Conservation (phyloP, 2,329 filamentous ascomycete species). For the Penicillium paneum region DNA sequence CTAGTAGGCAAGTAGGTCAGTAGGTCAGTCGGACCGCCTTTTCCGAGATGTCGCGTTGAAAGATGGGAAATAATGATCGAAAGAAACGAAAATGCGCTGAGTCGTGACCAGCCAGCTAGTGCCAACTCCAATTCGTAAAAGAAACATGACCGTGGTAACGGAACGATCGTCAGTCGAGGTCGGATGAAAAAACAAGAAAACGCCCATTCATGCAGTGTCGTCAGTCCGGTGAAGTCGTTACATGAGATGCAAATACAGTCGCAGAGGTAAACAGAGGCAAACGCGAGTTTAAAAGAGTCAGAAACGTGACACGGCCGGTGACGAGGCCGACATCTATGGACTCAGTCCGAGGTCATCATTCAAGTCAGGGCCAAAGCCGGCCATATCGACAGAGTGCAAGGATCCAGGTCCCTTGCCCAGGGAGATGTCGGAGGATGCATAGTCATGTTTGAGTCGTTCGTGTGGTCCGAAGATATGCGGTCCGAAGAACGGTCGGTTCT, state of each 20-base stretch:
- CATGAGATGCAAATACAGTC: constrained; percentile 35
- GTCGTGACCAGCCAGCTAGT: constrained; percentile 35
- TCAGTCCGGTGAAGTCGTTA: constrained; percentile 42
- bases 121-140: constrained; percentile 29
- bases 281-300: constrained; percentile 15
- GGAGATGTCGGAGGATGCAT: constrained; percentile 45
- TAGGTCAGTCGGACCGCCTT: not conserved
- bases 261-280: constrained; percentile 28
- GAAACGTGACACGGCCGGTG: not conserved
- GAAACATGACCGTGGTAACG: constrained; percentile 19
- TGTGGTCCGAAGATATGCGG: constrained; percentile 40
- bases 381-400: constrained; percentile 46
- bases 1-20: constrained; percentile 6
- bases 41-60: constrained; percentile 2
- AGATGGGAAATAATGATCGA: constrained; percentile 4
- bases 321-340: constrained; percentile 27
- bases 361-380: constrained; percentile 42
- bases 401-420: constrained; percentile 43
- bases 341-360: constrained; percentile 41
- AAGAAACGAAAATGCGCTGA: constrained; percentile 27
- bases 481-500: constrained; percentile 44
- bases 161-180: constrained; percentile 22
- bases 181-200: constrained; percentile 27
- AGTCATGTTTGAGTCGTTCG: constrained; percentile 44
- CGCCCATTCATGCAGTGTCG: constrained; percentile 42